Evolutionary conservation across 805 yeast genomes (phyloP), one percentile per base, ranked within the genome.

Genomic region (Candida adriatica): DNA sequence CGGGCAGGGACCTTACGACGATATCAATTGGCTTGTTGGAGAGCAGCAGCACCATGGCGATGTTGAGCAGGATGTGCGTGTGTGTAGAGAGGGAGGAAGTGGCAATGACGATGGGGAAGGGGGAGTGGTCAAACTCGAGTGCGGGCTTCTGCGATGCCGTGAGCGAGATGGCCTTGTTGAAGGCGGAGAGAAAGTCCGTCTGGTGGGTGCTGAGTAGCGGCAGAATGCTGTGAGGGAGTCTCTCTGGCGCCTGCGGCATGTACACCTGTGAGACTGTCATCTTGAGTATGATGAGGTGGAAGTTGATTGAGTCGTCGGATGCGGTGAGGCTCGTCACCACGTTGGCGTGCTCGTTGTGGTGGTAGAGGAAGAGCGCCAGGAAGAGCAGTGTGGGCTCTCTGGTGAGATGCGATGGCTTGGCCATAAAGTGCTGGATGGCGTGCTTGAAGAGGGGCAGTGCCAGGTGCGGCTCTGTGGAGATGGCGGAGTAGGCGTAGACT

Each of bases 1-100:
- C 26, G 8, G 51, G 50, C 10, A 33, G 40, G 2, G 36, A 16
- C 16, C 40, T 18, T 6, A 39, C 25, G 11, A 27, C 31, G 10
- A 39, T 28, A 13, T 39, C 43, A 30, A 31, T 34, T 4, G 43
- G 43, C 19, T 39, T 39, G 16, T 31, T 30, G 13, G 31, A 23
- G 7, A 39, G 32, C 5, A 39, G 31, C 4, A 25, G 24, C 10
- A 39, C 32, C 19, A 39, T 23, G 2, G 38, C 41, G 9, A 34
- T 36, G 31, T 34, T 16, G 4, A 39, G 28, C 7, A 39, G 29
- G 18, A 39, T 14, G 8, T 33, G 36, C 9, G 22, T 25, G 23
- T 36, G 39, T 3, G 35, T 4, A 5, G 25, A 10, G 6, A 13
- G 17, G 11, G 32, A 26, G 3, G 40, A 29, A 7, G 34, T 16